These are phyloP conservation scores for Schizothecium vesticola DNA, from an alignment of 495 filamentous ascomycete species.

Conservation along the genomic window DNA sequence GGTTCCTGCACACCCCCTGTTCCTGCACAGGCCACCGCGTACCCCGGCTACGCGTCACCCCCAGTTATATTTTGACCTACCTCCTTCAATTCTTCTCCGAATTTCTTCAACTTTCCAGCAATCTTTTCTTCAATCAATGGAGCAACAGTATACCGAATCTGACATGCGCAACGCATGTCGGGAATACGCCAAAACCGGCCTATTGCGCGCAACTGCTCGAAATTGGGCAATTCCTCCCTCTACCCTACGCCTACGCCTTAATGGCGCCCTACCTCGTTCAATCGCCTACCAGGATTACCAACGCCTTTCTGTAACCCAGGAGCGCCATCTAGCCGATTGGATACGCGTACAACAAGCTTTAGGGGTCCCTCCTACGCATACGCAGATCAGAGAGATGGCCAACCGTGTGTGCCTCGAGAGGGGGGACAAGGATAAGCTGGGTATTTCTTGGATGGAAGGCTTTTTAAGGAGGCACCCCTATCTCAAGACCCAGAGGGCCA, in stretches of 20 bases:
- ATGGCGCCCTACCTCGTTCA: neutral
- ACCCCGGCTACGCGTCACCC: no score
- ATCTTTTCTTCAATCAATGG: no score
- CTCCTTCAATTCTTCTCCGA: no score
- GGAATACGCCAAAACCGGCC: no score
- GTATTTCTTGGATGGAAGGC: neutral
- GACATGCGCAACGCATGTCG: no score
- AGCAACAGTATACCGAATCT: no score
- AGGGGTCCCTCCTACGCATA: neutral
- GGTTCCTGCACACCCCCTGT: no score
- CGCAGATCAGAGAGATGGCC: neutral
- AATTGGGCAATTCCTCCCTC: neutral
- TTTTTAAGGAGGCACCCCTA: neutral
- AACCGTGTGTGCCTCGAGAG: neutral
- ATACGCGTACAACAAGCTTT: neutral
- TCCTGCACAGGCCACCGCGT: no score
- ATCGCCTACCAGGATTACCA: neutral
- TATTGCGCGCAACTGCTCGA: no score
- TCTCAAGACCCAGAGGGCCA: slow-evolving; percentile 1
- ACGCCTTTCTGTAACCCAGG: neutral
- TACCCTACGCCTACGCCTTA: neutral
- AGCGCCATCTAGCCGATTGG: neutral
- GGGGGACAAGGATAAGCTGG: neutral
- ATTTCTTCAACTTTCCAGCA: no score
- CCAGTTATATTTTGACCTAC: no score